Conservation (phyloP, 345 rosid species). For the Leavenworthia alabamica region DNA sequence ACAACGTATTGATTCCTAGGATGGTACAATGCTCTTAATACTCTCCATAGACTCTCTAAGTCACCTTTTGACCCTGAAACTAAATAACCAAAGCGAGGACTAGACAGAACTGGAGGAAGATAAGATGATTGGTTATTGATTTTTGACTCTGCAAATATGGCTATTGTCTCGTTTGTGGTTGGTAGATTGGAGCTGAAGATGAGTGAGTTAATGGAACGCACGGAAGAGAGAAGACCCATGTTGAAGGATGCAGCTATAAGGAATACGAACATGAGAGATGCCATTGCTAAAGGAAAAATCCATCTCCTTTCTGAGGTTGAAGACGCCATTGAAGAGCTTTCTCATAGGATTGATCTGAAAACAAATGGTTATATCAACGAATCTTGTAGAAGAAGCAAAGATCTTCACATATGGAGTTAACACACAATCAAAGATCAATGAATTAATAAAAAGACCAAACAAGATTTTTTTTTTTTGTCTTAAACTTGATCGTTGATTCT, state of each 20-base stretch:
- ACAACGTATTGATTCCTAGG: slow-evolving; percentile 82
- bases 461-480: background rate
- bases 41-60: slow-evolving; percentile 87
- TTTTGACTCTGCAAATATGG: slow-evolving; percentile 49
- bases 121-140: slow-evolving; percentile 28
- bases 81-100: slow-evolving; percentile 83
- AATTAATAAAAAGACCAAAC: background rate
- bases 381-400: background rate
- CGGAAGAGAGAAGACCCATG: slow-evolving; percentile 79
- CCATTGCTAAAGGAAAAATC: slow-evolving; percentile 77
- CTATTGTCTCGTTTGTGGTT: slow-evolving; percentile 26
- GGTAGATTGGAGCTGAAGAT: slow-evolving; percentile 48
- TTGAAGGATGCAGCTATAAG: slow-evolving; percentile 74
- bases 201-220: slow-evolving; percentile 61
- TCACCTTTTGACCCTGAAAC: slow-evolving; percentile 95
- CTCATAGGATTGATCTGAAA: slow-evolving; percentile 21
- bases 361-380: background rate
- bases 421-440: background rate
- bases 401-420: background rate
- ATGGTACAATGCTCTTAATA: slow-evolving; percentile 80
- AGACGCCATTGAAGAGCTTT: slow-evolving; percentile 47
- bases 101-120: slow-evolving; percentile 38
- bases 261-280: slow-evolving; percentile 67
- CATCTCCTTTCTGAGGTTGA: slow-evolving; percentile 80
- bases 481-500: background rate